phyloP scores from a whole-genome alignment of 2,329 filamentous ascomycete species.

The Coniochaeta sp. region DNA sequence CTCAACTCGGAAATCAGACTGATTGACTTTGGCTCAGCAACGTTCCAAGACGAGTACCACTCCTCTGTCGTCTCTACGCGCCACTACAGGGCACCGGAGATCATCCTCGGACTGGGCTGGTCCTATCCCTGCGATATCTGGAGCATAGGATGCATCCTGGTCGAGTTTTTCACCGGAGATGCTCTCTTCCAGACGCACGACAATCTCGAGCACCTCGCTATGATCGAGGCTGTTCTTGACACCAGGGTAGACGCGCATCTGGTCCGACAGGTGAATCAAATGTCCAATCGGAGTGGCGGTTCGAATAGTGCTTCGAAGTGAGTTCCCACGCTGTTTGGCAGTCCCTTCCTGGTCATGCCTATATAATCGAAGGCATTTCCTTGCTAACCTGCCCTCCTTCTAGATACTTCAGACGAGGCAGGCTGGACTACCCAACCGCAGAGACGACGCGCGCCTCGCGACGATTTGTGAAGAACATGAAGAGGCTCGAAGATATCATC shows the following conservation, averaged over 20 bases:
- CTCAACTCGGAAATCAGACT: conserved; percentile 63
- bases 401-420: conserved; percentile 60
- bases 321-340: conserved; percentile 4
- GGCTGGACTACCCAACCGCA: conserved; percentile 55
- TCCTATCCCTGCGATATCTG: conserved; percentile 67
- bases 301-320: conserved; percentile 60
- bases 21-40: conserved; percentile 66
- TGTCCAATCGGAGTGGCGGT: conserved; percentile 39
- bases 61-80: conserved; percentile 64
- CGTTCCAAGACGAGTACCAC: conserved; percentile 67
- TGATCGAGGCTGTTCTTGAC: conserved; percentile 66
- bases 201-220: conserved; percentile 64
- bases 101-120: conserved; percentile 64
- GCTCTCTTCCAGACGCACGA: conserved; percentile 67
- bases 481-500: conserved; percentile 58
- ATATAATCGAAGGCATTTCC: background rate
- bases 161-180: conserved; percentile 66
- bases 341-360: too few species aligned
- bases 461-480: conserved; percentile 67
- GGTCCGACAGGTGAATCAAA: conserved; percentile 49
- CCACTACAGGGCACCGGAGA: conserved; percentile 64
- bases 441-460: conserved; percentile 59
- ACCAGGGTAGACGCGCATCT: conserved; percentile 50
- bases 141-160: conserved; percentile 67
- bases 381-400: conserved; percentile 12